These are phyloP conservation scores for Botryobasidium botryosum DNA, from an alignment of 768 basidiomycete genomes.

Conservation along the genomic window DNA sequence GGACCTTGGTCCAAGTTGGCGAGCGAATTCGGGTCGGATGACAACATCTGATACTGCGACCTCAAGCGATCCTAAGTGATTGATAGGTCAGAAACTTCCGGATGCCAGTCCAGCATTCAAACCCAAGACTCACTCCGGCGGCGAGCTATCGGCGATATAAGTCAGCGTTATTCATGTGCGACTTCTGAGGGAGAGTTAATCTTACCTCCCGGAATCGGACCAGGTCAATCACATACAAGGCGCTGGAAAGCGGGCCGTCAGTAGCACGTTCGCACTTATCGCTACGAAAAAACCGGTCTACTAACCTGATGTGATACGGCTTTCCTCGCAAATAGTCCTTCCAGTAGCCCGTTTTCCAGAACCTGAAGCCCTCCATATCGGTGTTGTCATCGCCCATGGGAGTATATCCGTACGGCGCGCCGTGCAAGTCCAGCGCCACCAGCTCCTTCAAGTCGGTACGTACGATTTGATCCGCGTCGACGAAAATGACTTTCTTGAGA, in stretches of 20 bases:
- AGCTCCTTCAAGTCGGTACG: conserved; percentile 90
- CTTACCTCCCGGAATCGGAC: conserved; percentile 81
- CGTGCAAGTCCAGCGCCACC: conserved; percentile 81
- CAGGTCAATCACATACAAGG: conserved; percentile 89
- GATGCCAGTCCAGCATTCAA: background rate
- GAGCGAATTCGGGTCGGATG: conserved; percentile 84
- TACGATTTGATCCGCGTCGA: conserved; percentile 96
- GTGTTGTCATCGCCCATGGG: conserved; percentile 93
- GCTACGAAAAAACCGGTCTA: background rate
- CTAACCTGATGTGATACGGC: conserved; percentile 91
- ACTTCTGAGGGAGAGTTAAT: conserved; percentile 22
- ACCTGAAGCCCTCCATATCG: conserved; percentile 96
- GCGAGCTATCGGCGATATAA: conserved; percentile 27
- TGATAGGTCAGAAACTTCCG: background rate
- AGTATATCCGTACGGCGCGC: conserved; percentile 88
- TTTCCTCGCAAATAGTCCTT: conserved; percentile 64
- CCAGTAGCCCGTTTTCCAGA: conserved; percentile 99
- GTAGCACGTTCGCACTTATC: background rate
- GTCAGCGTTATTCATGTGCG: conserved; percentile 18
- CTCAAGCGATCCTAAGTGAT: conserved; percentile 59
- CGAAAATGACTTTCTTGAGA: conserved; percentile 96
- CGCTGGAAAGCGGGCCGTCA: conserved; percentile 30
- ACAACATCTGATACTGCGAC: conserved; percentile 82
- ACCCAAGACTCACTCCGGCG: conserved; percentile 31
- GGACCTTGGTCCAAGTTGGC: conserved; percentile 89